phyloP scores from a whole-genome alignment of 176 grass and related monocot genomes.

The Echinochloa phyllopogon region DNA sequence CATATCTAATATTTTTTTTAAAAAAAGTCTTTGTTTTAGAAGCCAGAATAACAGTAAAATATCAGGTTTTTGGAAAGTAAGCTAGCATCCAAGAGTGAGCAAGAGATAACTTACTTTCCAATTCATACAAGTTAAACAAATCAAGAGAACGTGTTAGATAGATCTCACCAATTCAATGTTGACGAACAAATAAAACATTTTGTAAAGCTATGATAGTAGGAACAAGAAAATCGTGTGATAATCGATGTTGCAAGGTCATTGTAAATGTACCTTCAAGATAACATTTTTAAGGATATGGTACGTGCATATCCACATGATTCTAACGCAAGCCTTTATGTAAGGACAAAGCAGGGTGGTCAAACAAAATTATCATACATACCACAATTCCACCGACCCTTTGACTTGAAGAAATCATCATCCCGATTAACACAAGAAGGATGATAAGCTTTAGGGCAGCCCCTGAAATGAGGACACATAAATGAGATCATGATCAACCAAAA shows the following conservation, averaged over 20 bases:
- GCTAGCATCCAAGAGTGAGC: constrained; percentile 3
- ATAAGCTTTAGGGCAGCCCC: constrained; percentile 95
- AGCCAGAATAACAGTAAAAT: constrained; percentile 17
- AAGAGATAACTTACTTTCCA: constrained; percentile 6
- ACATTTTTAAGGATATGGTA: constrained; percentile 19
- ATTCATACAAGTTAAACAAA: constrained; percentile 16
- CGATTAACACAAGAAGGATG: constrained; percentile 98
- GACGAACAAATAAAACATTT: neutral
- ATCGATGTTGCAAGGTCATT: neutral
- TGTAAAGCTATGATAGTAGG: constrained; percentile 4
- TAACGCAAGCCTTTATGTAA: constrained; percentile 23
- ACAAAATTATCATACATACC: constrained; percentile 62
- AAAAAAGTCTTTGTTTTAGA: constrained; percentile 6
- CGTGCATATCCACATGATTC: constrained; percentile 27
- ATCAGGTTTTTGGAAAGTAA: neutral
- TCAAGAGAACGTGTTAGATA: neutral
- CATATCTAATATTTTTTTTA: neutral
- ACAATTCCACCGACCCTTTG: constrained; percentile 96
- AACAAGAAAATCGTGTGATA: neutral
- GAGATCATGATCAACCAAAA: constrained; percentile 38
- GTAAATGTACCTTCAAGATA: constrained; percentile 5
- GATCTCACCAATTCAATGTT: constrained; percentile 11
- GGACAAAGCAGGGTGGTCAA: neutral
- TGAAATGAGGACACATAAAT: constrained; percentile 46
- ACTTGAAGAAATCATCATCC: constrained; percentile 89